phyloP scores from a whole-genome alignment of 352 stramenopile species.

The Phytopythium delawarense region DNA sequence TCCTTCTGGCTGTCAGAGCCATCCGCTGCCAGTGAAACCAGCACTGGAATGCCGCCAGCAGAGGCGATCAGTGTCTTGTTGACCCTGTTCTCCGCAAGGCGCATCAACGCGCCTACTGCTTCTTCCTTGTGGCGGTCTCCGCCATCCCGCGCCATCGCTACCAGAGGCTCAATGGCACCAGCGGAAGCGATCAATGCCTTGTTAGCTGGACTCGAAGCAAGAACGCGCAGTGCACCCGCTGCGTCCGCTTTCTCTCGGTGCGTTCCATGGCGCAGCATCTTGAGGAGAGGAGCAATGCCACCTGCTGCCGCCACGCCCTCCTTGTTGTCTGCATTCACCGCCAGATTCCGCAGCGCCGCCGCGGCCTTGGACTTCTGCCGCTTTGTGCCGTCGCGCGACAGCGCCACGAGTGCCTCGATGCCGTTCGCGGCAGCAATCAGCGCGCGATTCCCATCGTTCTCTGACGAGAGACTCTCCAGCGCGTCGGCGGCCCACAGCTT shows the following conservation, averaged over 20 bases:
- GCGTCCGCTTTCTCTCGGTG: neutral
- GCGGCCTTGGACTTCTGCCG: constrained; percentile 1
- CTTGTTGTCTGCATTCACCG: neutral
- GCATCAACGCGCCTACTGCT: neutral
- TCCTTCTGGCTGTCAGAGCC: neutral
- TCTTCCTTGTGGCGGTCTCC: neutral
- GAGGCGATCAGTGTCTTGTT: constrained; percentile 2
- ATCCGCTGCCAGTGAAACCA: neutral
- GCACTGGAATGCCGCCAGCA: neutral
- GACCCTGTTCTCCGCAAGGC: neutral
- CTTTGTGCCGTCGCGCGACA: neutral
- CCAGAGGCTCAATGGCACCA: constrained; percentile 2
- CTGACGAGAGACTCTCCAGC: neutral
- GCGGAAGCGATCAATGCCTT: neutral
- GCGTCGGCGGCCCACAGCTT: neutral
- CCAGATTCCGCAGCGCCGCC: neutral
- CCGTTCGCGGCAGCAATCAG: neutral
- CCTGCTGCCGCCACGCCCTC: neutral
- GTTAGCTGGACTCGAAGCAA: neutral
- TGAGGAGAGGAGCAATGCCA: neutral
- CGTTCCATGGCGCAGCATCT: neutral
- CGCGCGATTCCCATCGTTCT: neutral
- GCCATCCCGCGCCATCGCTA: neutral
- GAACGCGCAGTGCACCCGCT: neutral
- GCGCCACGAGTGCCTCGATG: neutral